These are phyloP conservation scores for Medakamo hakoo DNA, from an alignment of 139 green algal genomes.

Conservation along the genomic window DNA sequence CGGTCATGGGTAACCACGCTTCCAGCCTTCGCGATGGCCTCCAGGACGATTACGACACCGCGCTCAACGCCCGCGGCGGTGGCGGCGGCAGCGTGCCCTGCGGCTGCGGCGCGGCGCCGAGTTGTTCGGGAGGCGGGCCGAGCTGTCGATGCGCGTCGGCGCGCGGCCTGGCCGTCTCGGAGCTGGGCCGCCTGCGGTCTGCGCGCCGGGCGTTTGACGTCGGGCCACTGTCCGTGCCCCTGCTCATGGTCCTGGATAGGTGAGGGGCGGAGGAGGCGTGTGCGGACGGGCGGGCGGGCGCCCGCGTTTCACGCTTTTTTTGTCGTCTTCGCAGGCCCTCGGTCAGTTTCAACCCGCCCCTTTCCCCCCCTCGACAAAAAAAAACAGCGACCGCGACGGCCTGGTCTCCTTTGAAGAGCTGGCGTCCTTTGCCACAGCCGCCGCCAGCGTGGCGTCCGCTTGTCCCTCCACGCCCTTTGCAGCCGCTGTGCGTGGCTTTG, in stretches of 20 bases:
- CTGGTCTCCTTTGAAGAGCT: not conserved
- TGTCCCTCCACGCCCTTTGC: not conserved
- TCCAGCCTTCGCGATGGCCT: not conserved
- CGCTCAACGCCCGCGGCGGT: not conserved
- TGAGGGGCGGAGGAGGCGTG: too few relatives aligned
- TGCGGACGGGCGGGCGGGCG: too few relatives aligned
- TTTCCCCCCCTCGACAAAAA: too few relatives aligned
- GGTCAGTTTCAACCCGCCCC: too few relatives aligned
- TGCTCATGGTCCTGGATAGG: not conserved
- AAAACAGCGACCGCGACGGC: not conserved
- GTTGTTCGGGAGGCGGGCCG: too few relatives aligned
- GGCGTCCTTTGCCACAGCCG: not conserved
- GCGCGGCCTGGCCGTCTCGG: not conserved
- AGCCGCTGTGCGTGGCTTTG: not conserved
- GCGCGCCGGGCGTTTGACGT: not conserved
- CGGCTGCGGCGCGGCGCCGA: too few relatives aligned
- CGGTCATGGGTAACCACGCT: not conserved
- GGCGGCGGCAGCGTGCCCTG: too few relatives aligned
- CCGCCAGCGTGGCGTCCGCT: too few relatives aligned
- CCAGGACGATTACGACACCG: not conserved
- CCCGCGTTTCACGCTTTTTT: too few relatives aligned
- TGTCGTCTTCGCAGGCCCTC: too few relatives aligned
- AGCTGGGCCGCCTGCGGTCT: not conserved
- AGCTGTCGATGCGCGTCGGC: not conserved
- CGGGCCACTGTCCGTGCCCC: not conserved